These are phyloP conservation scores for Cryphonectria japonica DNA, from an alignment of 2,329 filamentous ascomycete species.

Conservation along the genomic window DNA sequence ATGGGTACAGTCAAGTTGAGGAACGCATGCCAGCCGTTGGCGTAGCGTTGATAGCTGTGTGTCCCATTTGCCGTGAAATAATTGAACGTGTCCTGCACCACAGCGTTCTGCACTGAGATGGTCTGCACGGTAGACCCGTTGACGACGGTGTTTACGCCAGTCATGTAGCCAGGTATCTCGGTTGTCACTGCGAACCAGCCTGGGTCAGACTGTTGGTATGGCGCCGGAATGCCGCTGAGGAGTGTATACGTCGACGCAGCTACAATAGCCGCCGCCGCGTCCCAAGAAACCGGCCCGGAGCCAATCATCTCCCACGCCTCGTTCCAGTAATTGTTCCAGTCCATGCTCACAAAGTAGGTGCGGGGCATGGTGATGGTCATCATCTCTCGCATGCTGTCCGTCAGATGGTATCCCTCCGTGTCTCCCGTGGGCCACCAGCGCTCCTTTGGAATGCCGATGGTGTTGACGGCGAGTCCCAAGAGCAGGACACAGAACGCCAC, in stretches of 20 bases:
- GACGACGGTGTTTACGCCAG: background rate
- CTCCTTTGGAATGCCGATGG: constrained; percentile 1
- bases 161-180: background rate
- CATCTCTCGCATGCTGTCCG: background rate
- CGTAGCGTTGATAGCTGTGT: background rate
- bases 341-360: background rate
- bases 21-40: background rate
- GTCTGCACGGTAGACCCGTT: background rate
- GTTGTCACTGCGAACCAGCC: background rate
- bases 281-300: background rate
- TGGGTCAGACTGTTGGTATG: background rate
- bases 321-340: background rate
- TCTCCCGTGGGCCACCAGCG: background rate
- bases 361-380: constrained; percentile 4
- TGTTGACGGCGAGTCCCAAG: background rate
- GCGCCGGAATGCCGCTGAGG: background rate
- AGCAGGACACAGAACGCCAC: background rate
- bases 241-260: constrained; percentile 1
- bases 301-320: background rate
- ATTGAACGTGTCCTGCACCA: background rate
- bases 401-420: background rate
- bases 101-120: background rate
- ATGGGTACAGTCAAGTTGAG: background rate
- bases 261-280: background rate
- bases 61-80: background rate